Evolutionary conservation across 176 grass and related monocot genomes (phyloP).

Genomic region (Puya raimondii): DNA sequence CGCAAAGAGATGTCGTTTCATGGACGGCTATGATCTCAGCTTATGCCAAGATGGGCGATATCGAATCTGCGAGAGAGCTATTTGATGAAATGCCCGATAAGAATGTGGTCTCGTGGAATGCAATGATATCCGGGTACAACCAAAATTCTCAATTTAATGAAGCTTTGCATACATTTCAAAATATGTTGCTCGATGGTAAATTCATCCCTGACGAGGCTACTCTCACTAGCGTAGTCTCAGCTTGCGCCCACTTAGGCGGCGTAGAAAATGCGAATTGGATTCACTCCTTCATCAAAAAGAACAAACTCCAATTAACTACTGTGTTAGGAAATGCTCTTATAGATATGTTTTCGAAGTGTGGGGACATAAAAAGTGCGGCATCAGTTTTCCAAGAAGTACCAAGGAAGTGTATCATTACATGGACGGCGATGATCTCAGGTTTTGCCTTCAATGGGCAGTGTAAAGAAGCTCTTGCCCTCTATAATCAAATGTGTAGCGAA

Average conservation of each 20-base stretch:
- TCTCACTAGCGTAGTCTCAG: slow-evolving; percentile 29
- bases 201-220: slow-evolving; percentile 38
- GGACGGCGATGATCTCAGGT: slow-evolving; percentile 51
- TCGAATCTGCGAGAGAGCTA: slow-evolving; percentile 25
- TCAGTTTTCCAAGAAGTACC: slow-evolving; percentile 27
- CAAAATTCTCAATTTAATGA: slow-evolving; percentile 39
- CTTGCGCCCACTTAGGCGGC: slow-evolving; percentile 34
- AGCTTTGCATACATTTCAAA: slow-evolving; percentile 32
- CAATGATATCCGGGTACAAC: slow-evolving; percentile 31
- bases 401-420: slow-evolving; percentile 37
- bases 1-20: slow-evolving; percentile 31
- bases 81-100: slow-evolving; percentile 41
- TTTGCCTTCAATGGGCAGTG: slow-evolving; percentile 39
- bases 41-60: slow-evolving; percentile 31
- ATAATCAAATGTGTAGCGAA: slow-evolving; percentile 29
- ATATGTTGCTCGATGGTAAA: slow-evolving; percentile 31
- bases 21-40: slow-evolving; percentile 31
- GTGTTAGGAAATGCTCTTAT: slow-evolving; percentile 41
- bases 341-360: slow-evolving; percentile 54
- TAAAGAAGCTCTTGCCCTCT: slow-evolving; percentile 26
- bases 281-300: slow-evolving; percentile 32
- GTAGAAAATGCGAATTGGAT: slow-evolving; percentile 41
- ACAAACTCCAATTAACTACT: slow-evolving; percentile 20
- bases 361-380: slow-evolving; percentile 28
- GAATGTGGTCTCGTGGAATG: slow-evolving; percentile 32